A percentile compares a stretch with the other conserved stretches of the same genome.
These are phyloP conservation scores for Orobanche coerulescens DNA, from an alignment of 257 asterid species.

Conservation along the genomic window DNA sequence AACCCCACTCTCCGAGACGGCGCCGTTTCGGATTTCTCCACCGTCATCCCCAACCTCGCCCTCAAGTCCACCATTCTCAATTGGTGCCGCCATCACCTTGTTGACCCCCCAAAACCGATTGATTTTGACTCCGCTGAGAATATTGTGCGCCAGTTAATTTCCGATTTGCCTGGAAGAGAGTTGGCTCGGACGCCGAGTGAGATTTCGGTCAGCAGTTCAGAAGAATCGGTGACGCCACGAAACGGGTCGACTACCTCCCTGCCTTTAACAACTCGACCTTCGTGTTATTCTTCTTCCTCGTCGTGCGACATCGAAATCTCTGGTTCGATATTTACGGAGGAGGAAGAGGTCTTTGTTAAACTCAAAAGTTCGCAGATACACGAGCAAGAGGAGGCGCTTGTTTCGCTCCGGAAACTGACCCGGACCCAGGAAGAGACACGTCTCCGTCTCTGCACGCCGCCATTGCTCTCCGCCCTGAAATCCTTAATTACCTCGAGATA, in stretches of 20 bases:
- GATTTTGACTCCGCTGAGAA: slow-evolving; percentile 55
- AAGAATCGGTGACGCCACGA: slow-evolving; percentile 39
- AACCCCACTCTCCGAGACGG: slow-evolving; percentile 47
- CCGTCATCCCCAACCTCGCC: slow-evolving; percentile 79
- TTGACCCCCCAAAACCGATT: slow-evolving; percentile 50
- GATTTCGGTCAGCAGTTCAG: slow-evolving; percentile 43
- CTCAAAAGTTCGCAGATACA: slow-evolving; percentile 52
- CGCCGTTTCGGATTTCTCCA: slow-evolving; percentile 51
- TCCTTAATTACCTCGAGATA: slow-evolving; percentile 47
- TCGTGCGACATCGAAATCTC: slow-evolving; percentile 45
- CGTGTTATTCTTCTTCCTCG: slow-evolving; percentile 55
- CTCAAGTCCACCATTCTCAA: slow-evolving; percentile 63
- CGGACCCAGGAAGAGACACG: slow-evolving; percentile 73
- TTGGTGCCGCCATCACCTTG: slow-evolving; percentile 48
- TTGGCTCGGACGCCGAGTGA: slow-evolving; percentile 36
- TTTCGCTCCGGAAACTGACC: slow-evolving; percentile 55
- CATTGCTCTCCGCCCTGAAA: slow-evolving; percentile 49
- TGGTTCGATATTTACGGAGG: slow-evolving; percentile 33
- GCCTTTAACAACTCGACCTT: slow-evolving; percentile 40
- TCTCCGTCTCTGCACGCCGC: slow-evolving; percentile 53
- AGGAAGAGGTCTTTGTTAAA: slow-evolving; percentile 42
- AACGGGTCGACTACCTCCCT: slow-evolving; percentile 35
- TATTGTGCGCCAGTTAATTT: slow-evolving; percentile 35
- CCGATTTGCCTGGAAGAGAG: slow-evolving; percentile 15
- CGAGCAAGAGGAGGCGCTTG: slow-evolving; percentile 69